Conservation (phyloP, 1,284 basidiomycete species). For the Butyriboletus appendiculatus region DNA sequence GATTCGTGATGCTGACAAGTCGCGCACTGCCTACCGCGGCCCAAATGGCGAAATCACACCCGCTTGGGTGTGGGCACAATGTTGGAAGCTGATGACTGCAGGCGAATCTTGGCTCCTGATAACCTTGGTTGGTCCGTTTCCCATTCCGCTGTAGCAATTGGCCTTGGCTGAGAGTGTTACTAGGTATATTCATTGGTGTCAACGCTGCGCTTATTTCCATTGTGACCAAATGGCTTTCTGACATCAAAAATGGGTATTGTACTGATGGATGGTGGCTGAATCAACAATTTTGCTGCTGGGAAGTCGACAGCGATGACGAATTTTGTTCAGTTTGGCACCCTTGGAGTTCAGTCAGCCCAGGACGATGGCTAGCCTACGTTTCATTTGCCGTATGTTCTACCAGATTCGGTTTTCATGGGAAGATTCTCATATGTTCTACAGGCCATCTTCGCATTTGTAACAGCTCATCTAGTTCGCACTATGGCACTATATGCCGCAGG, state of each 20-base stretch:
- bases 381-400: constrained; percentile 75
- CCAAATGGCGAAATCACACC: constrained; percentile 52
- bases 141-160: background rate
- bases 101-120: constrained; percentile 81
- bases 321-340: constrained; percentile 92
- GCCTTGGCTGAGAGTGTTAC: constrained; percentile 1
- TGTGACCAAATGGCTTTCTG: constrained; percentile 96
- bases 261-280: constrained; percentile 98
- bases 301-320: constrained; percentile 81
- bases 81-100: constrained; percentile 59
- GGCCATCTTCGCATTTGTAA: constrained; percentile 79
- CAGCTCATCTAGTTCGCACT: constrained; percentile 85
- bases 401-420: background rate
- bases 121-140: constrained; percentile 78
- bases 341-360: constrained; percentile 81
- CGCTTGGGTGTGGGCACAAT: constrained; percentile 64
- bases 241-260: constrained; percentile 97
- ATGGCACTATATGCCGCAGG: constrained; percentile 97
- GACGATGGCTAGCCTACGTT: constrained; percentile 87
- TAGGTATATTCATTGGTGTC: constrained; percentile 89
- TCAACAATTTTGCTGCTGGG: constrained; percentile 98
- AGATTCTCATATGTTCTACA: constrained; percentile 33
- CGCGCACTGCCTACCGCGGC: constrained; percentile 51
- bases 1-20: constrained; percentile 54
- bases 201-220: constrained; percentile 96